Evolutionary conservation across 495 filamentous ascomycete species (phyloP).

Genomic region (Cetradonia linearis): DNA sequence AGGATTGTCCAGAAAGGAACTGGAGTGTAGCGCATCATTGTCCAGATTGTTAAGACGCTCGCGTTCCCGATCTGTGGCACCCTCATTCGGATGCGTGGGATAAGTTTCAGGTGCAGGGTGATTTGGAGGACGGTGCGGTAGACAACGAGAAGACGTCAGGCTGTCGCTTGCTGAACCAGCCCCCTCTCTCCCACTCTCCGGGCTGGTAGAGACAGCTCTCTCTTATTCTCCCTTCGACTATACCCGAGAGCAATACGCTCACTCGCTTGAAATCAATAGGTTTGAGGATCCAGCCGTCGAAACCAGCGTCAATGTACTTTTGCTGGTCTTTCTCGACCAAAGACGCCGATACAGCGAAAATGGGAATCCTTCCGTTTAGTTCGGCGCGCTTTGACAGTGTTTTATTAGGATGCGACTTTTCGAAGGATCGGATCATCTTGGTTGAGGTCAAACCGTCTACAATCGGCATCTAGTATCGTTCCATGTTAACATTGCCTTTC

Average conservation of each 20-base stretch:
- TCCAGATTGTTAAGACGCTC: slow-evolving; percentile 23
- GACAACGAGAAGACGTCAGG: slow-evolving; percentile 20
- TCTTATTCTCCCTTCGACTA: slow-evolving; percentile 40
- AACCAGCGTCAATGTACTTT: slow-evolving; percentile 69
- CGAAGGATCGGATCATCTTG: slow-evolving; percentile 67
- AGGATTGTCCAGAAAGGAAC: slow-evolving; percentile 14
- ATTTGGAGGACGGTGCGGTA: slow-evolving; percentile 20
- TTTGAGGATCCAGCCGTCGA: slow-evolving; percentile 84
- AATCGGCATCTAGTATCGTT: slow-evolving; percentile 67
- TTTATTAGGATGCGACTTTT: slow-evolving; percentile 35
- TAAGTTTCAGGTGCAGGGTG: slow-evolving; percentile 12
- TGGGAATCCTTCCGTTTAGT: slow-evolving; percentile 53
- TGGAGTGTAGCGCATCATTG: slow-evolving; percentile 23
- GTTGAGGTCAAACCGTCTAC: slow-evolving; percentile 79
- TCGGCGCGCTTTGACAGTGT: slow-evolving; percentile 40
- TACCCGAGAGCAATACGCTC: slow-evolving; percentile 48
- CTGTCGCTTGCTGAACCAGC: slow-evolving; percentile 48
- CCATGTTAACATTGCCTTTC: slow-evolving; percentile 15
- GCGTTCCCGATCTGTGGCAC: slow-evolving; percentile 18
- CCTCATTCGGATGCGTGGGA: slow-evolving; percentile 20
- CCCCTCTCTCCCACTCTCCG: slow-evolving; percentile 63
- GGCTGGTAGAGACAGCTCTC: slow-evolving; percentile 43
- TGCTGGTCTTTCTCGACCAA: slow-evolving; percentile 59
- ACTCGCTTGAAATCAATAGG: slow-evolving; percentile 64
- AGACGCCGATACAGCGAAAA: slow-evolving; percentile 87